Base-by-base conservation (phyloP, 352 stramenopile genomes). In the Globisporangium emineosum region DNA sequence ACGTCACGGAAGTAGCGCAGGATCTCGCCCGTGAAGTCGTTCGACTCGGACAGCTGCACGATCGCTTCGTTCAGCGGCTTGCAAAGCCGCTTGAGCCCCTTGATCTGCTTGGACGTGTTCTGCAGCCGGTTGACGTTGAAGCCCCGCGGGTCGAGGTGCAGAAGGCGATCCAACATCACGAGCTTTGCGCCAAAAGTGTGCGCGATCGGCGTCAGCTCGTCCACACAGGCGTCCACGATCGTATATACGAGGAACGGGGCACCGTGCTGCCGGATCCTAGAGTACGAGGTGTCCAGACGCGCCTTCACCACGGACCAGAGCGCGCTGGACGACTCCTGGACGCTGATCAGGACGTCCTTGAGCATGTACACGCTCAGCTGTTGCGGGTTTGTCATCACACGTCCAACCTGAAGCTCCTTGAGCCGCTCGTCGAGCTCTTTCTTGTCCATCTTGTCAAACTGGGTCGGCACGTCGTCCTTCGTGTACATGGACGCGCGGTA, bases 1-100 rank as follows among this genome's bases (percentile, higher is more conserved):
- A 96, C 85, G 49, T 96, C 86, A 21, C 86, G 80, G 37, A 96
- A 83, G 65, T 96, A 96, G 10, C 84, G 72, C 37, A 84, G 49
- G 27, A 87, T 90, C 63, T 93, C 83, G 27, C 77, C 82, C 6
- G 77, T 71, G 40, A 93, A 93, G 59, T 91, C 73, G 27, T 85
- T 76, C 25, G 84, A 89, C 57, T 90, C 78, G 60, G 74, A 71
- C 30, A 93, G 73, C 68, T 91, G 81, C 47, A 81, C 71, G 45
- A 88, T 78, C 65, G 89, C 81, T 69, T 93, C 85, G n/a, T 77
- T 68, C 29, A 91, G 66, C 29, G 83, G 86, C 32, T 88, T 90
- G 62, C 82, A 90, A 57, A 94, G 63, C 15, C 86, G 65, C 51
- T 91, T 85, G 32, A 94, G 71, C 1, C 81, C 83, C 35, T 90